These are phyloP conservation scores for Epipyxis sp. DNA, from an alignment of 108 stramenopile species.

Conservation along the genomic window DNA sequence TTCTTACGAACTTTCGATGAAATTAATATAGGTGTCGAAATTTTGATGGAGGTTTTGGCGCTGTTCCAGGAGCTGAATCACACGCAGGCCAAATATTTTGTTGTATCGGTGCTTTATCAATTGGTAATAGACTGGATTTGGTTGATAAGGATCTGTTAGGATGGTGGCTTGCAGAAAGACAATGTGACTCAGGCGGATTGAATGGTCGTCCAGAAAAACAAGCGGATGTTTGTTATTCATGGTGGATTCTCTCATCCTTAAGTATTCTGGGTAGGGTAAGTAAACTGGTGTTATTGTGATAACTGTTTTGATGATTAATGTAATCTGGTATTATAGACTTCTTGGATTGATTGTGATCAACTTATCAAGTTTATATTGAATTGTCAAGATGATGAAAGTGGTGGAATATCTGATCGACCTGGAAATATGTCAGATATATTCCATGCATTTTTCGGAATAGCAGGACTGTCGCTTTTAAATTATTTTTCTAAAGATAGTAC, in stretches of 20 bases:
- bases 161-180: constrained; percentile 99
- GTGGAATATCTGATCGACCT: constrained; percentile 95
- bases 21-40: constrained; percentile 82
- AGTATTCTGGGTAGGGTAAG: constrained; percentile 68
- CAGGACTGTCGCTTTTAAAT: constrained; percentile 80
- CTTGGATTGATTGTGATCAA: constrained; percentile 76
- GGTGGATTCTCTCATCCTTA: constrained; percentile 92
- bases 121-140: constrained; percentile 71
- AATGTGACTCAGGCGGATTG: constrained; percentile 88
- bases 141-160: constrained; percentile 73
- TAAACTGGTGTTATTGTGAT: not conserved
- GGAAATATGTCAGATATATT: constrained; percentile 91
- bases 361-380: constrained; percentile 81
- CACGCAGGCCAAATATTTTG: constrained; percentile 97
- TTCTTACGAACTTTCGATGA: too few relatives aligned
- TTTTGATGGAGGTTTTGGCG: constrained; percentile 96
- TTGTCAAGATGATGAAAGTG: constrained; percentile 94
- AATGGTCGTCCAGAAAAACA: constrained; percentile 98
- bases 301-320: not conserved
- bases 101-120: constrained; percentile 90
- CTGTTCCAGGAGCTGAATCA: constrained; percentile 84
- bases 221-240: constrained; percentile 98
- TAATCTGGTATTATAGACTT: constrained; percentile 48
- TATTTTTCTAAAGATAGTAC: constrained; percentile 46
- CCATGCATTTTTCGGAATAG: constrained; percentile 96